These are phyloP conservation scores for Phytopythium sindhum DNA, from an alignment of 352 stramenopile genomes.

Conservation along the genomic window DNA sequence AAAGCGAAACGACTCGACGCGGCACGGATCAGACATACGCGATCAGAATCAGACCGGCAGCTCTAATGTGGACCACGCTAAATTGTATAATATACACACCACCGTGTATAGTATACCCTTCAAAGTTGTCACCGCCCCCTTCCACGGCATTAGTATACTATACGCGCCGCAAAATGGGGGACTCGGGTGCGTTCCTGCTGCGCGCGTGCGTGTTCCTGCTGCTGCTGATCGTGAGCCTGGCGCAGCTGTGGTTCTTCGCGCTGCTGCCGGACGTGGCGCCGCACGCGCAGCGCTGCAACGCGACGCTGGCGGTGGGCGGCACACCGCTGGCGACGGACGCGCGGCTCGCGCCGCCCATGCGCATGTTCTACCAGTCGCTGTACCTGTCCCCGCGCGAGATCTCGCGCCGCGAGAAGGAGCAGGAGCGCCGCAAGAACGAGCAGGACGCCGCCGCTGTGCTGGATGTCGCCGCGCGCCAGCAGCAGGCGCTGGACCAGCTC, in stretches of 20 bases:
- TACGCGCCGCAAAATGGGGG: too few species aligned
- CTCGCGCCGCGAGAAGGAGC: conserved; percentile 35
- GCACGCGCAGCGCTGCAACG: conserved; percentile 62
- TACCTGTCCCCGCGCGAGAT: conserved; percentile 66
- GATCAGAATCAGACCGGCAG: too few species aligned
- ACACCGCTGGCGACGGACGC: conserved; percentile 30
- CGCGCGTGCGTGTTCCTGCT: conserved; percentile 69
- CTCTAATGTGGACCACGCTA: too few species aligned
- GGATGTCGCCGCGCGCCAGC: conserved; percentile 12
- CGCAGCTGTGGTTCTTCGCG: conserved; percentile 74
- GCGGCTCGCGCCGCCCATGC: conserved; percentile 58
- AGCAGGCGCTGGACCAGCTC: conserved; percentile 5
- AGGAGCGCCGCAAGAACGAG: conserved; percentile 34
- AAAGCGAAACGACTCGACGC: too few species aligned
- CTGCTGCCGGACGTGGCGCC: conserved; percentile 65
- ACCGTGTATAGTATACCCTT: too few species aligned
- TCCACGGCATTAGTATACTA: too few species aligned
- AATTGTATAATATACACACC: too few species aligned
- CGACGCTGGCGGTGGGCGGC: conserved; percentile 30
- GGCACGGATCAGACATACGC: too few species aligned
- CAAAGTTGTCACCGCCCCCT: too few species aligned
- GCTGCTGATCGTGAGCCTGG: conserved; percentile 63
- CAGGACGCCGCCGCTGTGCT: conserved; percentile 19
- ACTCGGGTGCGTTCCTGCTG: conserved; percentile 58
- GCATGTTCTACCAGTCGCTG: conserved; percentile 74